Conservation (phyloP, 345 rosid genomes). For the Syzygium grande region DNA sequence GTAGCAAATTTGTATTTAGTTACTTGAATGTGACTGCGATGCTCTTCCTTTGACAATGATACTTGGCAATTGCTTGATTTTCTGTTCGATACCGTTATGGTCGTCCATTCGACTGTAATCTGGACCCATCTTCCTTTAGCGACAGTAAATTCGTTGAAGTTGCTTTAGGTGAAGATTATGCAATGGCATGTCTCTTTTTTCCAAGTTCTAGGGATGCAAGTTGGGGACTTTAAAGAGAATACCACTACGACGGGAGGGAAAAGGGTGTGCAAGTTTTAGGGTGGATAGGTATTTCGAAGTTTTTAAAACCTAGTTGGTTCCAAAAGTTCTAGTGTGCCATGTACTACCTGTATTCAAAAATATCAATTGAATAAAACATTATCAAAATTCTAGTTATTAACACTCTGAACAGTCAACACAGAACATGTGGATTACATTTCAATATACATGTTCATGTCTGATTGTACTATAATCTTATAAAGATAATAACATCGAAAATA, state of each 20-base stretch:
- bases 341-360: too few relatives aligned
- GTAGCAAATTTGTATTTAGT: not conserved
- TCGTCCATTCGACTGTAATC: not conserved
- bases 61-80: not conserved
- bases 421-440: too few relatives aligned
- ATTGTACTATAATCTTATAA: not conserved
- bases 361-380: too few relatives aligned
- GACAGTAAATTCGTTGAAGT: not conserved
- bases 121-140: not conserved
- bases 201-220: not conserved
- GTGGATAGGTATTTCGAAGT: too few relatives aligned
- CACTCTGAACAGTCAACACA: too few relatives aligned
- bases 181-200: not conserved
- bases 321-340: too few relatives aligned
- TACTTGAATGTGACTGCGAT: not conserved
- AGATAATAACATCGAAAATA: not conserved
- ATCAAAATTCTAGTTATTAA: too few relatives aligned
- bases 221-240: too few relatives aligned
- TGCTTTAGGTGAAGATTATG: not conserved
- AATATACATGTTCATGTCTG: too few relatives aligned
- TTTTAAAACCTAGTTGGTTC: too few relatives aligned
- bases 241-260: too few relatives aligned
- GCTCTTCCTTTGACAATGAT: not conserved
- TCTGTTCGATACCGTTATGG: not conserved
- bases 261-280: too few relatives aligned